phyloP scores from a whole-genome alignment of 306 rosid species.

The Sesbania bispinosa region DNA sequence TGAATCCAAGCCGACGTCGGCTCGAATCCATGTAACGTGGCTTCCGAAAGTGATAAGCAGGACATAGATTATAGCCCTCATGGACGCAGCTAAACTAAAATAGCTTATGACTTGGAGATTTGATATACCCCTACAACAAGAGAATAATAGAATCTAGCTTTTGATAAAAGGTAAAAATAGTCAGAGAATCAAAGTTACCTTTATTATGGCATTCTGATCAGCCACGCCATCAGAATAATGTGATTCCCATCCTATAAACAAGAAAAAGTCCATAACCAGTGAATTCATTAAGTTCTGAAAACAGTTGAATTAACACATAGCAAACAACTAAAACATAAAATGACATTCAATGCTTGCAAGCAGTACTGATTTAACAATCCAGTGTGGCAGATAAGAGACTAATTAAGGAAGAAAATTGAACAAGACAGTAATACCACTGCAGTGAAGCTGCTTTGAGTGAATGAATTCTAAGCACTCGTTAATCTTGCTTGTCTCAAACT shows the following conservation, averaged over 20 bases:
- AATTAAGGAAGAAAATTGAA: not conserved
- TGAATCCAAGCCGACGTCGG: too few relatives aligned
- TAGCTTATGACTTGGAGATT: not conserved
- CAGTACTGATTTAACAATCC: not conserved
- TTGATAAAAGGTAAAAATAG: too few relatives aligned
- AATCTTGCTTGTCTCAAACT: constrained; percentile 80
- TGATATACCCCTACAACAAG: not conserved
- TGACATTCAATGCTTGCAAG: not conserved
- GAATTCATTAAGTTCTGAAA: not conserved
- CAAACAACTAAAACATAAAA: not conserved
- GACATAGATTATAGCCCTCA: not conserved
- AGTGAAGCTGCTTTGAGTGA: constrained; percentile 70
- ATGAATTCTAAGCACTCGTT: constrained; percentile 82
- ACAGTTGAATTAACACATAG: not conserved
- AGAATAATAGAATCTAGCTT: not conserved
- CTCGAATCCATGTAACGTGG: too few relatives aligned
- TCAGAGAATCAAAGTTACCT: constrained; percentile 44
- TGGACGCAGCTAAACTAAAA: not conserved
- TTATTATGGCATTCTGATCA: constrained; percentile 53
- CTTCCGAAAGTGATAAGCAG: not conserved
- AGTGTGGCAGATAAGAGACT: not conserved
- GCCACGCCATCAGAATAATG: constrained; percentile 39
- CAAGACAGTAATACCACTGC: constrained; percentile 50
- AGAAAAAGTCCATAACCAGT: not conserved
- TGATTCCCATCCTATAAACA: constrained; percentile 47